Conservation (phyloP, 805 yeast species). For the Monosporozyma yasuniensis region DNA sequence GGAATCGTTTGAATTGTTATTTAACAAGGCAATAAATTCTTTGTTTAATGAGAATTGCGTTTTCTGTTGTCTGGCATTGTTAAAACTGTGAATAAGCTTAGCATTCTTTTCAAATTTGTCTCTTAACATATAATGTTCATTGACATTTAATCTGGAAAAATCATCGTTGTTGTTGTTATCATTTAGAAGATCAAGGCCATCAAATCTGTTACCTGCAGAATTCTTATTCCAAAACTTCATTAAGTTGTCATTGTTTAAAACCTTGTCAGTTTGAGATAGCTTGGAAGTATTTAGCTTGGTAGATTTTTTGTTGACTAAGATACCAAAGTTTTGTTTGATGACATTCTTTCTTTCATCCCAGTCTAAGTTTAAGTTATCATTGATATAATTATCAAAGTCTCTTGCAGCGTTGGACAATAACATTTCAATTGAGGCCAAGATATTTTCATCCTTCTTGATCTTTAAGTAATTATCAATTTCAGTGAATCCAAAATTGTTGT, state of each 20-base stretch:
- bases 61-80: conserved; percentile 53
- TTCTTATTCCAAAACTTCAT: conserved; percentile 1
- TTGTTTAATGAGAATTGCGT: conserved; percentile 46
- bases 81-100: conserved; percentile 57
- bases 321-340: conserved; percentile 64
- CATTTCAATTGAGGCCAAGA: conserved; percentile 74
- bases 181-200: not conserved
- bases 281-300: conserved; percentile 2
- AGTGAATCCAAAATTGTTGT: not conserved
- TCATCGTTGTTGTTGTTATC: conserved; percentile 21
- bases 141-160: conserved; percentile 35
- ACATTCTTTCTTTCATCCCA: conserved; percentile 77
- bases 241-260: not conserved
- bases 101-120: conserved; percentile 70
- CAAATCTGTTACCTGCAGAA: not conserved
- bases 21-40: conserved; percentile 51
- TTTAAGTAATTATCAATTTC: conserved; percentile 58
- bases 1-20: conserved; percentile 43
- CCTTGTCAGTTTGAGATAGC: not conserved
- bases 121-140: conserved; percentile 34
- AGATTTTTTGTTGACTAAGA: conserved; percentile 32
- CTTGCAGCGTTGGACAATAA: conserved; percentile 61
- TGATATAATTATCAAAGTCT: conserved; percentile 75
- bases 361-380: conserved; percentile 63
- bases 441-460: conserved; percentile 72